A percentile compares a stretch with the other conserved stretches of the same genome.
Evolutionary conservation across 2,329 filamentous ascomycete species (phyloP).

Genomic region (Cladophialophora yegresii): DNA sequence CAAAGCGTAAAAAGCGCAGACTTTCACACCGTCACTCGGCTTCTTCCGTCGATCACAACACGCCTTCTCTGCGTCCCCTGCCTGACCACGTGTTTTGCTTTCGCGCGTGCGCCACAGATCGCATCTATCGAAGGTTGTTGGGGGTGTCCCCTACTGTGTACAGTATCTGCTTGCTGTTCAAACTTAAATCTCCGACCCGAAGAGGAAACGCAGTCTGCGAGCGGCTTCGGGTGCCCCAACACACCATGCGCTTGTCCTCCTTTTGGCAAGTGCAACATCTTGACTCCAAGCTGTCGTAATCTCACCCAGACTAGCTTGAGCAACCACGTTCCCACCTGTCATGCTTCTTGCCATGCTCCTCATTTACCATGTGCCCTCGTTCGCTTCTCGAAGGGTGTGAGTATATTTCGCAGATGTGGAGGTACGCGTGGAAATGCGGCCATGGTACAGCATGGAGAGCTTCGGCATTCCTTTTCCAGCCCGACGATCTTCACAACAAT

Average conservation of each 20-base stretch:
- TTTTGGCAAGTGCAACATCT: background rate
- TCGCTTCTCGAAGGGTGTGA: too few relatives aligned
- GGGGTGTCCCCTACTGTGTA: background rate
- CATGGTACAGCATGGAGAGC: too few relatives aligned
- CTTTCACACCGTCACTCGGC: background rate
- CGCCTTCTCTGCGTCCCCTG: background rate
- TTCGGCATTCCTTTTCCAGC: too few relatives aligned
- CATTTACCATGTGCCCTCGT: background rate
- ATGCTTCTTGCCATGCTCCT: too few relatives aligned
- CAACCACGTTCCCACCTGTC: background rate
- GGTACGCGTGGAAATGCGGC: too few relatives aligned
- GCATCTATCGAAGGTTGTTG: background rate
- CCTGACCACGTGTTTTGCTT: background rate
- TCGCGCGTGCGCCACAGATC: slow-evolving; percentile 6
- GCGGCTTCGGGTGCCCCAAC: background rate
- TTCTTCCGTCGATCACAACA: background rate
- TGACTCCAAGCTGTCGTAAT: background rate
- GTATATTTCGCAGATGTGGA: too few relatives aligned
- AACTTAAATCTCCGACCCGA: background rate
- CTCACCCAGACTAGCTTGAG: background rate
- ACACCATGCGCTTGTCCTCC: background rate
- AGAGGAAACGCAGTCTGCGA: background rate
- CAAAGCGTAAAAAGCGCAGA: background rate
- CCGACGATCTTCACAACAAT: too few relatives aligned
- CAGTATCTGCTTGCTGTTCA: background rate